Conservation (phyloP, 805 yeast genomes). For the Saccharomycopsis sp. region DNA sequence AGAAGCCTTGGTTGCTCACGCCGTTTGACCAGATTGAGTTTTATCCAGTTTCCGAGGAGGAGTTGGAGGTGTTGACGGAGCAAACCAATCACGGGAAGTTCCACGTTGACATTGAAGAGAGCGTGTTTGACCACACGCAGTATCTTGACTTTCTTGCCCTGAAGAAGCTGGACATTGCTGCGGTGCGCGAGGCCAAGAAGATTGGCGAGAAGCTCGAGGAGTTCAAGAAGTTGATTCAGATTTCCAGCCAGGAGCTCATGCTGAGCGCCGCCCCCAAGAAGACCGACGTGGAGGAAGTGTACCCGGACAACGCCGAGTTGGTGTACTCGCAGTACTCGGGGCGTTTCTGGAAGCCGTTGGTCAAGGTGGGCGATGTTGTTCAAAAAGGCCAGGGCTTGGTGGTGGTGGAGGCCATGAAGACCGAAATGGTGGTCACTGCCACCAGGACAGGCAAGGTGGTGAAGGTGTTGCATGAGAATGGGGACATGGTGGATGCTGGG, state of each 20-base stretch:
- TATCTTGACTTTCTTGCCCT: conserved; percentile 72
- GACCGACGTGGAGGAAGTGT: conserved; percentile 41
- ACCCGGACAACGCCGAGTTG: conserved; percentile 70
- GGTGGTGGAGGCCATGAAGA: conserved; percentile 96
- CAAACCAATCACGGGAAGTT: conserved; percentile 76
- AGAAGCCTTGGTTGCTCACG: conserved; percentile 79
- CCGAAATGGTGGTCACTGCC: conserved; percentile 85
- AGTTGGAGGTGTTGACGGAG: conserved; percentile 60
- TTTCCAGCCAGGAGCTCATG: conserved; percentile 57
- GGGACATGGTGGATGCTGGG: conserved; percentile 96
- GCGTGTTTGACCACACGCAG: conserved; percentile 73
- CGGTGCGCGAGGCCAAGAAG: conserved; percentile 55
- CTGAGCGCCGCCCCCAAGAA: conserved; percentile 42
- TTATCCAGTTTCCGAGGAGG: conserved; percentile 83
- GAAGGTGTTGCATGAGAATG: conserved; percentile 69
- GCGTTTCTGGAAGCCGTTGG: conserved; percentile 90
- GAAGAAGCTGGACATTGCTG: conserved; percentile 63
- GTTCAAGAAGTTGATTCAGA: conserved; percentile 74
- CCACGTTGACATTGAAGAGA: conserved; percentile 62
- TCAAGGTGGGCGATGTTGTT: conserved; percentile 67
- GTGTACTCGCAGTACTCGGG: conserved; percentile 96
- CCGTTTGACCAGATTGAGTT: conserved; percentile 94
- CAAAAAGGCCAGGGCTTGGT: conserved; percentile 68
- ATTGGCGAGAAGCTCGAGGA: conserved; percentile 74
- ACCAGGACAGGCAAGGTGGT: conserved; percentile 62